Conservation (phyloP, 176 grass and related monocot species). For the Paspalum vaginatum region DNA sequence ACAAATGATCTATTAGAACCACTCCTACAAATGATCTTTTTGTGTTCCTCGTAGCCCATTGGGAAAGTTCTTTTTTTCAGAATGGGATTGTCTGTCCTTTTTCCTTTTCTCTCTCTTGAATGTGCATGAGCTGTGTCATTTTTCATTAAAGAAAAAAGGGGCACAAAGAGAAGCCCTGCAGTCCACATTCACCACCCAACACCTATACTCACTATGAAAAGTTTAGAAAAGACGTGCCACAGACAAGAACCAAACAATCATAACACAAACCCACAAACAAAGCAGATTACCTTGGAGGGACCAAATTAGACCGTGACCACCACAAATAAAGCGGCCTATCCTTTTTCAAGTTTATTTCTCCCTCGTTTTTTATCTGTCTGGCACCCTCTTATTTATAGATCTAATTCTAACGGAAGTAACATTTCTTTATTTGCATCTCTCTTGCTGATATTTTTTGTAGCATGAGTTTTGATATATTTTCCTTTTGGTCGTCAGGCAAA, state of each 20-base stretch:
- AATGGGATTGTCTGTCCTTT: neutral
- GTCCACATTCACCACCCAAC: too few relatives aligned
- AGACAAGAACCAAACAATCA: too few relatives aligned
- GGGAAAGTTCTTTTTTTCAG: neutral
- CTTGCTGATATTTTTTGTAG: neutral
- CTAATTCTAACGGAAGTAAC: neutral
- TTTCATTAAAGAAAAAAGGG: too few relatives aligned
- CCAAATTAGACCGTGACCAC: too few relatives aligned
- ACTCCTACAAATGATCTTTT: neutral
- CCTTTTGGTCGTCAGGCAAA: conserved; percentile 60
- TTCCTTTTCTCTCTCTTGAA: too few relatives aligned
- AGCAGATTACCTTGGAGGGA: too few relatives aligned
- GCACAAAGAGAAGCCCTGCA: too few relatives aligned
- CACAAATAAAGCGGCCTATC: neutral
- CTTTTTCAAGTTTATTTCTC: conserved; percentile 8
- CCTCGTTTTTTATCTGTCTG: neutral
- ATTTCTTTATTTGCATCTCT: neutral
- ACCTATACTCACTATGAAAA: too few relatives aligned
- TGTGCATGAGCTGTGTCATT: too few relatives aligned
- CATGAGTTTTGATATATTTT: neutral
- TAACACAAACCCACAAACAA: too few relatives aligned
- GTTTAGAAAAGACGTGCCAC: too few relatives aligned
- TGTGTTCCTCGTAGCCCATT: neutral
- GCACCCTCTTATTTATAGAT: neutral
- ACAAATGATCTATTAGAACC: neutral